These are phyloP conservation scores for Tylopilus intermedius DNA, from an alignment of 768 basidiomycete genomes.

Conservation along the genomic window DNA sequence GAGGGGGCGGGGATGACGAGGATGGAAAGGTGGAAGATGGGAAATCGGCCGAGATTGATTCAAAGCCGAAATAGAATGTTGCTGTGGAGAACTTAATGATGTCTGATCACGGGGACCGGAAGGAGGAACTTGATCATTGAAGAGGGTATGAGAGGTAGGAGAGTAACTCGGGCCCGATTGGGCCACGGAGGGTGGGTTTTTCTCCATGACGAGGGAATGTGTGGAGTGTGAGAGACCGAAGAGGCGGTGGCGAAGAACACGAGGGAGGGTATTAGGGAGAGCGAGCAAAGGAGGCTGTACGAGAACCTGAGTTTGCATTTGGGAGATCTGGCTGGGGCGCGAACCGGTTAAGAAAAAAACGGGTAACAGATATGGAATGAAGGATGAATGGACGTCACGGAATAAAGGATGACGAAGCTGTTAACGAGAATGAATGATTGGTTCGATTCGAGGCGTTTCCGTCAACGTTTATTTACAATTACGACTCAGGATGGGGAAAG, in stretches of 20 bases:
- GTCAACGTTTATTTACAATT: constrained; percentile 31
- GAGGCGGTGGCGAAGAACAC: constrained; percentile 14
- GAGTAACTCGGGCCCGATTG: constrained; percentile 33
- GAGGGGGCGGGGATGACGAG: constrained; percentile 7
- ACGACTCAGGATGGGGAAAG: constrained; percentile 19
- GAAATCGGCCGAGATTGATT: constrained; percentile 17
- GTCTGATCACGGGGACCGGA: constrained; percentile 31
- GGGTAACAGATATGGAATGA: constrained; percentile 15
- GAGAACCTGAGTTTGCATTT: constrained; percentile 26
- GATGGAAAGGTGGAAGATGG: constrained; percentile 18
- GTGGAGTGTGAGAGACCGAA: constrained; percentile 24
- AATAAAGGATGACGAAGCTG: constrained; percentile 13
- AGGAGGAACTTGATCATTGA: constrained; percentile 31
- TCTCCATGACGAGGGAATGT: constrained; percentile 34
- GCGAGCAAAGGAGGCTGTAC: constrained; percentile 25
- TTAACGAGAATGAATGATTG: constrained; percentile 27
- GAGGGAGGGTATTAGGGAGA: constrained; percentile 8
- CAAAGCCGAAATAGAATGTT: constrained; percentile 12
- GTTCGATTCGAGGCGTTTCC: constrained; percentile 19
- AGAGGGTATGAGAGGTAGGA: constrained; percentile 28
- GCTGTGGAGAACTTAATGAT: constrained; percentile 11
- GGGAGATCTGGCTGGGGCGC: constrained; percentile 11
- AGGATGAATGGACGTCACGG: constrained; percentile 12
- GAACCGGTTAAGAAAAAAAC: constrained; percentile 18
- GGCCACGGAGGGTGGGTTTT: constrained; percentile 28